Evolutionary conservation across 164 flowering plant genomes (phyloP).

Genomic region (Tetracentron sinense): DNA sequence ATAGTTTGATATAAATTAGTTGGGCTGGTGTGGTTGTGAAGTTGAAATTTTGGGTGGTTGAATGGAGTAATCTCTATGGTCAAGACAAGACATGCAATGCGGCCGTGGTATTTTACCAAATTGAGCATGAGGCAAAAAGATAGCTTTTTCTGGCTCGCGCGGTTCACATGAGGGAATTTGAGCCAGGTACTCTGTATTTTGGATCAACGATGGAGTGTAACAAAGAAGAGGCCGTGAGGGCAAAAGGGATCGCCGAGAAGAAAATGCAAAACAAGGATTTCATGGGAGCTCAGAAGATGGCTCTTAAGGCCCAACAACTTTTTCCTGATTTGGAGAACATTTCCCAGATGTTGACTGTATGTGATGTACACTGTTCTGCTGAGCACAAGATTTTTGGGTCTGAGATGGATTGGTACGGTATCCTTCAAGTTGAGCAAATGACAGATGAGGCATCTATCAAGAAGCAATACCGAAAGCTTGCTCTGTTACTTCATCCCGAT

Average conservation of each 20-base stretch:
- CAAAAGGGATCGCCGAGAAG: slow-evolving; percentile 62
- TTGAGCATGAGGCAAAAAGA: neutral
- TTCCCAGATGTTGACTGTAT: slow-evolving; percentile 60
- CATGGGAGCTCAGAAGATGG: slow-evolving; percentile 56
- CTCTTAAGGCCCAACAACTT: slow-evolving; percentile 60
- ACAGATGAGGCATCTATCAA: slow-evolving; percentile 66
- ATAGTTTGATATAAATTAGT: neutral
- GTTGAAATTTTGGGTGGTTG: neutral
- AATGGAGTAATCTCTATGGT: neutral
- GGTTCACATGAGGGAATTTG: slow-evolving; percentile 3
- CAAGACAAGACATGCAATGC: neutral
- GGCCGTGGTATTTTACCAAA: neutral
- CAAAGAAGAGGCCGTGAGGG: slow-evolving; percentile 80
- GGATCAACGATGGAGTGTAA: slow-evolving; percentile 71
- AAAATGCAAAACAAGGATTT: slow-evolving; percentile 66
- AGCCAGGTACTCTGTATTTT: too few relatives aligned
- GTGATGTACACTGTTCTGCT: slow-evolving; percentile 78
- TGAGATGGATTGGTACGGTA: slow-evolving; percentile 75
- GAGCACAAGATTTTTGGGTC: slow-evolving; percentile 37
- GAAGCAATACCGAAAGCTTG: slow-evolving; percentile 77
- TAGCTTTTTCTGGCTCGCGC: slow-evolving; percentile 2
- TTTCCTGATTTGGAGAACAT: slow-evolving; percentile 54
- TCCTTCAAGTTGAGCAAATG: slow-evolving; percentile 58
- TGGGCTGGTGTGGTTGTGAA: neutral
- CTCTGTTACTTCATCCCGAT: slow-evolving; percentile 81